Evolutionary conservation across 257 asterid genomes (phyloP).

Genomic region (Cynanchum wilfordii): DNA sequence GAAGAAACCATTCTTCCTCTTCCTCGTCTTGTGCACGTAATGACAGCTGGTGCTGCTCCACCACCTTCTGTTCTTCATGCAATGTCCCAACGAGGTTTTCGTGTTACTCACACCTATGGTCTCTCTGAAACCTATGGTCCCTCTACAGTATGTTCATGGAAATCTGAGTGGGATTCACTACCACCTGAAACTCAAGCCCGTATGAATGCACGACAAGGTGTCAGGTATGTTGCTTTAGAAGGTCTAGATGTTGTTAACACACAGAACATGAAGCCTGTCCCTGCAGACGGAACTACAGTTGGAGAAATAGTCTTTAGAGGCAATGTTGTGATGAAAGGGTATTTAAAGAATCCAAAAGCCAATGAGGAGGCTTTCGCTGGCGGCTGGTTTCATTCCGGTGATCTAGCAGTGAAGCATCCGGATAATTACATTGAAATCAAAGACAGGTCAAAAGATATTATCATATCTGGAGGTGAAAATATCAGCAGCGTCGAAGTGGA

Average conservation of each 20-base stretch:
- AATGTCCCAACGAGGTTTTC: constrained; percentile 74
- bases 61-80: constrained; percentile 76
- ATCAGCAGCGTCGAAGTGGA: constrained; percentile 93
- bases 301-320: constrained; percentile 91
- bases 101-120: constrained; percentile 85
- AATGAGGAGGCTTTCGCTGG: constrained; percentile 64
- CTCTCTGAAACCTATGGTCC: constrained; percentile 94
- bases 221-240: constrained; percentile 62
- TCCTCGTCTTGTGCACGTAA: constrained; percentile 72
- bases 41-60: constrained; percentile 98
- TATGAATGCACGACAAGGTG: constrained; percentile 78
- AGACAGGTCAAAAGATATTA: constrained; percentile 85
- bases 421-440: constrained; percentile 84
- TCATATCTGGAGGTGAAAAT: constrained; percentile 91
- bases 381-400: constrained; percentile 95
- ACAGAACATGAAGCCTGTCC: constrained; percentile 59
- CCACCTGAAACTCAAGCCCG: constrained; percentile 70
- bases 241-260: constrained; percentile 62
- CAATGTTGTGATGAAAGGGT: constrained; percentile 86
- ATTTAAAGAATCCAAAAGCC: constrained; percentile 82
- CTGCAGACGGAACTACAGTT: constrained; percentile 68
- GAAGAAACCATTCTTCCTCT: constrained; percentile 65
- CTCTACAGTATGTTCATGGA: constrained; percentile 88
- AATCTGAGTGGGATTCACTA: constrained; percentile 88
- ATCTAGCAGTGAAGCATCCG: constrained; percentile 81